Percentiles rank a stretch among this genome's conserved stretches.
These are phyloP conservation scores for Umbelopsis isabellina DNA, from an alignment of 192 early-diverging fungal genomes.

Conservation along the genomic window DNA sequence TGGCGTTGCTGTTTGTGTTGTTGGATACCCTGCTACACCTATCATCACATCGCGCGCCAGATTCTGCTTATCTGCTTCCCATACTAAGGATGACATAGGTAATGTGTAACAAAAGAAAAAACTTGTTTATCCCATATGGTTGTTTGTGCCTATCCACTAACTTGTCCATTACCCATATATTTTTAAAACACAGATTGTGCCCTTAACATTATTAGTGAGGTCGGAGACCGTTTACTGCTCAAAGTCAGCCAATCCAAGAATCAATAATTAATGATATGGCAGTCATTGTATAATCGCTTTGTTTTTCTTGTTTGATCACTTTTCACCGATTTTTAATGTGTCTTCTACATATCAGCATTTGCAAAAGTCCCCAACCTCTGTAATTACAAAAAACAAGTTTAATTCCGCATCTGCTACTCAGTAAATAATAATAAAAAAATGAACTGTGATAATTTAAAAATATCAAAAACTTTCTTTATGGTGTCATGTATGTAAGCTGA, in stretches of 20 bases:
- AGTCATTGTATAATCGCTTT: not conserved
- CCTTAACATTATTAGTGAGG: conserved; percentile 69
- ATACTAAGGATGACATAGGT: conserved; percentile 87
- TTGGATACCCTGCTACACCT: conserved; percentile 97
- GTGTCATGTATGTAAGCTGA: too few relatives aligned
- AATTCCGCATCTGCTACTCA: too few relatives aligned
- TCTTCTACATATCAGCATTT: too few relatives aligned
- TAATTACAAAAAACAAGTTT: too few relatives aligned
- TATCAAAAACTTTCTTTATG: too few relatives aligned
- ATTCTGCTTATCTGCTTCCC: conserved; percentile 94
- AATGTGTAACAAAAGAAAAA: not conserved
- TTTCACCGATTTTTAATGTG: too few relatives aligned
- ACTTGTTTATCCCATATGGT: not conserved
- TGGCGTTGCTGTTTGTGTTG: conserved; percentile 94
- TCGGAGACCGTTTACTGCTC: conserved; percentile 73
- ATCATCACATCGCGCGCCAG: conserved; percentile 92
- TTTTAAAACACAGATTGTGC: conserved; percentile 54
- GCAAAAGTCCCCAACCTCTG: too few relatives aligned
- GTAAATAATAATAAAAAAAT: too few relatives aligned
- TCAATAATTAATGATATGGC: not conserved
- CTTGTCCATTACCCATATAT: not conserved
- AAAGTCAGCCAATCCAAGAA: conserved; percentile 49
- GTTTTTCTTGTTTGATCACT: not conserved
- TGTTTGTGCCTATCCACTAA: not conserved
- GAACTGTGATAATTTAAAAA: too few relatives aligned